Conservation (phyloP, 139 green algal genomes). For the Coccomyxa sp. region DNA sequence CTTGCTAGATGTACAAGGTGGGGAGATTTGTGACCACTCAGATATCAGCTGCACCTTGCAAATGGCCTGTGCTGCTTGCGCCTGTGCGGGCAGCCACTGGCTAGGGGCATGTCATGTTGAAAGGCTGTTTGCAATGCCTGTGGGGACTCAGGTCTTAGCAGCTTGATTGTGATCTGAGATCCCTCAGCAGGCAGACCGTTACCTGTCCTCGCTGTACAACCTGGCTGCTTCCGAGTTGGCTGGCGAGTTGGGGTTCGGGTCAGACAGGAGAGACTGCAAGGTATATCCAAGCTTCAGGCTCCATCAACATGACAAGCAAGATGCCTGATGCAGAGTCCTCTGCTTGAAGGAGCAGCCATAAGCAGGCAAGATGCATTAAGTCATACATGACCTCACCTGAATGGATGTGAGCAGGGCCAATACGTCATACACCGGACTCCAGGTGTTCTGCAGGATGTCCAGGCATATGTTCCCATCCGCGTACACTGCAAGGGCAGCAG, state of each 20-base stretch:
- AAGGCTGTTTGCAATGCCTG: no score
- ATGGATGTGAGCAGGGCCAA: conserved; percentile 96
- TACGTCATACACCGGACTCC: conserved; percentile 99
- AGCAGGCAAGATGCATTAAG: no score
- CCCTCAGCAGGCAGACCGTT: no score
- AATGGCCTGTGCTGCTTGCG: no score
- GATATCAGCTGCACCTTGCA: background rate
- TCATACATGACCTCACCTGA: conserved; percentile 67
- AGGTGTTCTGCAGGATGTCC: conserved; percentile 99
- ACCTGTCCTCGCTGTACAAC: conserved; percentile 87
- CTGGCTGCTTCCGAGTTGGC: conserved; percentile 95
- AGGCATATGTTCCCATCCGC: conserved; percentile 94
- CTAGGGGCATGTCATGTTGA: no score
- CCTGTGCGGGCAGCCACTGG: no score
- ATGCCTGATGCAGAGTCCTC: no score
- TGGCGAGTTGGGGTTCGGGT: conserved; percentile 97
- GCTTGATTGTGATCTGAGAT: no score
- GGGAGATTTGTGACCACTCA: background rate
- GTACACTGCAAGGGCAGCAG: conserved; percentile 74
- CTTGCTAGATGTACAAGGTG: background rate
- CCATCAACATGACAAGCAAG: no score
- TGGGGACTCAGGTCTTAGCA: no score
- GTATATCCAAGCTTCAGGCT: no score
- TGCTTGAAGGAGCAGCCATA: no score
- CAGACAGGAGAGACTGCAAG: conserved; percentile 88